Percentiles rank a stretch among this genome's conserved stretches.
Evolutionary conservation across 352 stramenopile genomes (phyloP).

Genomic region (Globisporangium splendens): DNA sequence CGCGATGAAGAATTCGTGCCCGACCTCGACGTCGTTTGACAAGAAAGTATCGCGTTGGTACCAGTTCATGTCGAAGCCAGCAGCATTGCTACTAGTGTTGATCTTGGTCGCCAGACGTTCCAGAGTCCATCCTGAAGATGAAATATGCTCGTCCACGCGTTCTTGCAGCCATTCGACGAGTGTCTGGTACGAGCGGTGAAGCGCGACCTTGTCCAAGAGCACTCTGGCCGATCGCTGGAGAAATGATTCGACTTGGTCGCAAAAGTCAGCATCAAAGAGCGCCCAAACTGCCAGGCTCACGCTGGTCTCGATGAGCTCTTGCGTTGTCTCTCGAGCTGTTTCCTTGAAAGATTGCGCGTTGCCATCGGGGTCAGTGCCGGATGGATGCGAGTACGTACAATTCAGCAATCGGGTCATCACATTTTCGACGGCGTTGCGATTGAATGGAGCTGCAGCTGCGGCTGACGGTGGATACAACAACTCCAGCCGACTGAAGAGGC

Average conservation of each 20-base stretch:
- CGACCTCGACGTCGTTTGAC: not conserved
- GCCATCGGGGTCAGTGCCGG: too few species aligned
- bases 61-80: not conserved
- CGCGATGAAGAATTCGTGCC: not conserved
- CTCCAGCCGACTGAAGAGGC: not conserved
- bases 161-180: constrained; percentile 6
- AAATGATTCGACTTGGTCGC: not conserved
- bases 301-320: too few species aligned
- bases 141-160: not conserved
- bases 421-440: too few species aligned
- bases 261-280: too few species aligned
- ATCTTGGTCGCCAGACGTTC: not conserved
- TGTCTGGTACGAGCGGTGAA: constrained; percentile 1
- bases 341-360: too few species aligned
- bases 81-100: not conserved
- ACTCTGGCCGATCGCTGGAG: not conserved
- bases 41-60: not conserved
- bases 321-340: too few species aligned
- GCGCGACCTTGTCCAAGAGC: not conserved
- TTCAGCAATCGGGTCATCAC: too few species aligned
- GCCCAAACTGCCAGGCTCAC: too few species aligned
- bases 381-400: not conserved
- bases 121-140: not conserved
- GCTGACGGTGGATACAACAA: too few species aligned
- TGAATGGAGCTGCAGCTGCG: too few species aligned